These are phyloP conservation scores for Hypoxylon sp. DNA, from an alignment of 2,329 filamentous ascomycete species.

Conservation along the genomic window DNA sequence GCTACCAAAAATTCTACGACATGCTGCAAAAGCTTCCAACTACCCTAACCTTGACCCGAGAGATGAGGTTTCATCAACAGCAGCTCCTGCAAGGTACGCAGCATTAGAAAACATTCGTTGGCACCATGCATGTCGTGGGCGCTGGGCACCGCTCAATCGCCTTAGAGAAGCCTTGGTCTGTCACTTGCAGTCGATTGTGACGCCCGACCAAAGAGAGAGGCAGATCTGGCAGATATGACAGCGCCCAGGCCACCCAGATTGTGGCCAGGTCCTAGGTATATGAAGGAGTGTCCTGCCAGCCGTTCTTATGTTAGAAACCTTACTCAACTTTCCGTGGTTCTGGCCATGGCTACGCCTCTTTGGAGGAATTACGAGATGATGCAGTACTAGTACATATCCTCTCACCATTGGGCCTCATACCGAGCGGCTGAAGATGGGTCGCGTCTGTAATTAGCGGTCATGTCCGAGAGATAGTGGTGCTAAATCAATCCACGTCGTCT, in stretches of 20 bases:
- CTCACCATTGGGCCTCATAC: background rate
- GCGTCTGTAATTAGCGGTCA: background rate
- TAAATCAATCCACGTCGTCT: background rate
- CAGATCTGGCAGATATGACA: conserved; percentile 21
- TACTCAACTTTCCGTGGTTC: conserved; percentile 10
- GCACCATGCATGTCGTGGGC: conserved; percentile 23
- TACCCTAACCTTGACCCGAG: conserved; percentile 13
- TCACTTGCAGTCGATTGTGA: conserved; percentile 27
- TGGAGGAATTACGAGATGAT: conserved; percentile 1
- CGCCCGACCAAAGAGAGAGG: conserved; percentile 30
- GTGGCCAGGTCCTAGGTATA: conserved; percentile 2
- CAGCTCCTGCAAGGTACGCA: conserved; percentile 44
- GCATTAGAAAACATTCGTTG: conserved; percentile 23
- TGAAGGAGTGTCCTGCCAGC: background rate
- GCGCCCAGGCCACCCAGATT: conserved; percentile 5
- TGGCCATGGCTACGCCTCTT: background rate
- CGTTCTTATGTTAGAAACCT: background rate
- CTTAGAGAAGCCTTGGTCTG: conserved; percentile 19
- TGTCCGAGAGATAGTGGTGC: background rate
- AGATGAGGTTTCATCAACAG: conserved; percentile 34
- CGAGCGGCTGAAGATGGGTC: background rate
- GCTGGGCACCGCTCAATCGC: conserved; percentile 26
- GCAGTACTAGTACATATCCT: background rate
- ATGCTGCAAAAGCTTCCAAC: conserved; percentile 13
- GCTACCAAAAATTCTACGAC: conserved; percentile 24